A percentile compares a stretch with the other conserved stretches of the same genome.
Evolutionary conservation across 148 eudicot genomes (phyloP).

Genomic region (Rhododendron mucronatum): DNA sequence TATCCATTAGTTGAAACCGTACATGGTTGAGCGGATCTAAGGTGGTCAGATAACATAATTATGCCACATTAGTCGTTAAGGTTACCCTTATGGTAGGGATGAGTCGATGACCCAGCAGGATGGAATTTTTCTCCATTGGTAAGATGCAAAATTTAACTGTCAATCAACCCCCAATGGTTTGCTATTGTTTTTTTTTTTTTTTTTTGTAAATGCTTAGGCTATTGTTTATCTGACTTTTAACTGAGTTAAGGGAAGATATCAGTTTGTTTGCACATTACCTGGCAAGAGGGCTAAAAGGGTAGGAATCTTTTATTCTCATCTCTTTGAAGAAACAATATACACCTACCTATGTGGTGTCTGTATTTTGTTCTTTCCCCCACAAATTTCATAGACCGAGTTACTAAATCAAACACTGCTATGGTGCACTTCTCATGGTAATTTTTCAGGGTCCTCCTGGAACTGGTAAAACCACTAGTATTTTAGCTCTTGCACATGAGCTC

Average conservation of each 20-base stretch:
- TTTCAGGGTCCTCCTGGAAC: slow-evolving; percentile 97
- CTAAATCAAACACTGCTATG: background rate
- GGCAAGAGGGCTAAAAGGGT: background rate
- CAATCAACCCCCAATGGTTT: background rate
- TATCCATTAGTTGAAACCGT: background rate
- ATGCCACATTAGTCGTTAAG: background rate
- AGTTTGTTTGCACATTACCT: background rate
- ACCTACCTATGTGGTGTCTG: background rate
- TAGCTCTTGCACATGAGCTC: slow-evolving; percentile 96
- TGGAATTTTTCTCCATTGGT: background rate
- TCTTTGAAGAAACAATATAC: background rate
- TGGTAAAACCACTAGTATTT: slow-evolving; percentile 89
- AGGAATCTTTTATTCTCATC: background rate
- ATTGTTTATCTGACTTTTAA: background rate
- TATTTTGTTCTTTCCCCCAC: background rate
- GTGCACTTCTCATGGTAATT: background rate
- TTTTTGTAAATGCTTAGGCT: background rate
- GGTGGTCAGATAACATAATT: background rate
- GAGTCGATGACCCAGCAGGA: background rate
- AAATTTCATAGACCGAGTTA: background rate
- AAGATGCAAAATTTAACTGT: background rate
- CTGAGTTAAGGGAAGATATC: background rate
- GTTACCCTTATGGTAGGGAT: background rate
- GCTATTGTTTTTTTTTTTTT: background rate
- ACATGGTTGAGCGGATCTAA: background rate